Base-by-base conservation (phyloP, 2,329 filamentous ascomycete genomes). In the Penicillium occitanis region DNA sequence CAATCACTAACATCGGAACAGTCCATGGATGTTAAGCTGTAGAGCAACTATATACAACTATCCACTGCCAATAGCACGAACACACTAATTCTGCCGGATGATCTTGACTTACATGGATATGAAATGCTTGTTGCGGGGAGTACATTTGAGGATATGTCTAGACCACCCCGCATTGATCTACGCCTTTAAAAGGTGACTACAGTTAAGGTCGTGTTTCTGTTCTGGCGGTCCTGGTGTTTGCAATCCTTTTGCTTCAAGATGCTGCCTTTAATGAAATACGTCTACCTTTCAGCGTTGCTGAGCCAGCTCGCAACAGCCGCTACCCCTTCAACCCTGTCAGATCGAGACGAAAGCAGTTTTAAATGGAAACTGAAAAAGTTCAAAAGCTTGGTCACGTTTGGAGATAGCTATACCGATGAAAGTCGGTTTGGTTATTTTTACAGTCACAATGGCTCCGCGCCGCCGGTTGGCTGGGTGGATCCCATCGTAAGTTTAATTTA, bases 401-500 rank as follows among this genome's bases (percentile, higher is more conserved):
- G 90, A 13, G 89, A 92, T 75, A 91, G 89, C 76, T 93, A 90
- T 73, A 91, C 90, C 0, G 91, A 93, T 73, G 89, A 92, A 71
- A 86, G 84, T 13, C 85, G 91, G 10, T 74, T 91, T 10, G 72
- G 73, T 10, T 92, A 91, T 73, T 90, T 93, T 72, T 77, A 80
- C 66, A 77, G 72, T 40, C 80, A 90, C 69, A 81, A 87, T 70
- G 87, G 86, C 50, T 77, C 80, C 5, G 81, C 86, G 0, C 90
- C 91, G 1, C 89, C 90, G 0, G 77, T 87, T 0, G 90, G 90
- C 51, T 85, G 81, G 76, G 75, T 80, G 13, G 76, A 82, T 40
- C 82, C 82, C 10, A 76, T 80, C 63, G 82, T 84, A 76, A 40
- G 69, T 62, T 44, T 44, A n/a, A 14, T 22, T 51, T 60, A 5